Percentiles rank a stretch among this genome's conserved stretches.
phyloP scores from a whole-genome alignment of 1,284 basidiomycete genomes.

The Rhizoctonia solani region DNA sequence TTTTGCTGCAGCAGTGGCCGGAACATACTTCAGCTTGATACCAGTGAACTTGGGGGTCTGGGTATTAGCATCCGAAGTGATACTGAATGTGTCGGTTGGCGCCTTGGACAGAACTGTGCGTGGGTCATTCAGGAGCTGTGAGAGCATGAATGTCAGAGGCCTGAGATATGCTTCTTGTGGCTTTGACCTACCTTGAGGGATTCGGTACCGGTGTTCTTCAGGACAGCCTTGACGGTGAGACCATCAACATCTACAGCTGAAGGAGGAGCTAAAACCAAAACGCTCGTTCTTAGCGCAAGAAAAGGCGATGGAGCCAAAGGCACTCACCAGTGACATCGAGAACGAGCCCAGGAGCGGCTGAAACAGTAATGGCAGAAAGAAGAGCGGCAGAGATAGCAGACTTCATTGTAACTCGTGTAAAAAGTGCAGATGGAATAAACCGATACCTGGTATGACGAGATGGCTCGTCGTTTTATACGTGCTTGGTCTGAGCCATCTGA shows the following conservation, averaged over 20 bases:
- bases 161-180: neutral
- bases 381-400: conserved; percentile 10
- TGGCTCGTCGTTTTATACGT: neutral
- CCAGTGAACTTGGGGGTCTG: neutral
- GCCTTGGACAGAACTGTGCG: conserved; percentile 43
- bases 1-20: neutral
- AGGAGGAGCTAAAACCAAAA: conserved; percentile 43
- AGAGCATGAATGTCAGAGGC: neutral
- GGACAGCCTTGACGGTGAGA: neutral
- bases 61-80: conserved; percentile 41
- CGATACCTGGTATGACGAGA: neutral
- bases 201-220: conserved; percentile 23
- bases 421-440: neutral
- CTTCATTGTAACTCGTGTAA: neutral
- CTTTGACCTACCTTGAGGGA: conserved; percentile 1
- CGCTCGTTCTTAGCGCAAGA: neutral
- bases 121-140: conserved; percentile 16
- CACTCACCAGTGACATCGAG: conserved; percentile 2
- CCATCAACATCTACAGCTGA: conserved; percentile 41
- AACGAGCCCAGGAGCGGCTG: conserved; percentile 6
- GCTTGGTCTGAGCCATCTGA: neutral
- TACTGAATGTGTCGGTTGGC: conserved; percentile 52
- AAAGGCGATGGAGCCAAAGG: no score
- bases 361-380: neutral
- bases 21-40: neutral